Evolutionary conservation across 192 early-diverging fungal genomes (phyloP), one percentile per base, ranked within the genome.

Genomic region (Coemansia sp.): DNA sequence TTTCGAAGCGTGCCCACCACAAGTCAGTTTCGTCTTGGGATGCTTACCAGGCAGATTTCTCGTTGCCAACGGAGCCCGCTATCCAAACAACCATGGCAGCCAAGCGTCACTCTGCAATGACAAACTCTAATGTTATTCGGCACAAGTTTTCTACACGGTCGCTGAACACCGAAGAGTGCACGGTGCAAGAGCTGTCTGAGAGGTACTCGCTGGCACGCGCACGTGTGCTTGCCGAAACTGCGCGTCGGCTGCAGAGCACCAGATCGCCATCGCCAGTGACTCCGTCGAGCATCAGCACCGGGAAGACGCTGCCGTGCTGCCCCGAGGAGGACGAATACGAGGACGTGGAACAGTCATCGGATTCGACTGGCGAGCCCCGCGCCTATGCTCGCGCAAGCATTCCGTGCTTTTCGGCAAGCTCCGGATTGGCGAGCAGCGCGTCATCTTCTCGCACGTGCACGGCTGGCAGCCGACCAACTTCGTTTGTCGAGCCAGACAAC

Each of bases 241-340:
- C 51, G 26, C 44, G 64, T 8, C 47, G 70, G 11, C 47, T 74
- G 10, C 64, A 74, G 23, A 55, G 58, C 15, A 43, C 53, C 11
- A 47, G 53, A 20, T 44, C 53, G 4, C 53, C 51, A 31, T 47
- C 58, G 7, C 70, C 70, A 1, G 35, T 61, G 7, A 63, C 70
- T 3, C 70, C 70, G 14, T 74, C 70, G 2, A 74, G 70, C 43
- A 62, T 67, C 19, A 39, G 44, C 55, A 67, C 70, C 12, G 63
- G 64, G 20, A 58, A 58, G 30, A 74, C 70, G 2, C 42, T 74
- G 35, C 60, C 70, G 4, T 74, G 55, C 42, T 74, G 62, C 17
- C 63, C 63, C 26, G 64, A 74, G 43, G 69, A 65, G 21, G 50
- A 49, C 23, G 69, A 72, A 52, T 57, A 62, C 32, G 55, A 58